Conservation (phyloP, 2,329 filamentous ascomycete genomes). For the Trichoderma atroviride region DNA sequence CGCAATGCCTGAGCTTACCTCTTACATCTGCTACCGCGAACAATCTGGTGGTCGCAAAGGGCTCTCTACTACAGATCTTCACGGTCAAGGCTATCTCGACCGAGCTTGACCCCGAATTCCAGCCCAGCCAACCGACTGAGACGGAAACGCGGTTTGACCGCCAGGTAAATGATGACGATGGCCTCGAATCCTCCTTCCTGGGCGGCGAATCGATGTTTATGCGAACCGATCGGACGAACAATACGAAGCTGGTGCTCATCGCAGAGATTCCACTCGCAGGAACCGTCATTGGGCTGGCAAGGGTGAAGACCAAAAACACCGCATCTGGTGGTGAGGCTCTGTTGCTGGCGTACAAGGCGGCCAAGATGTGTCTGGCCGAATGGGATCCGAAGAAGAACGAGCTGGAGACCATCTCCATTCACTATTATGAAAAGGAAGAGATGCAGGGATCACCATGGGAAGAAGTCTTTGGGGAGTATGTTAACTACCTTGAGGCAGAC, state of each 20-base stretch:
- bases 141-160: constrained; percentile 53
- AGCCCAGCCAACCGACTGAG: constrained; percentile 42
- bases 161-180: constrained; percentile 62
- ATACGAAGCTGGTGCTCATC: constrained; percentile 79
- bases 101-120: constrained; percentile 57
- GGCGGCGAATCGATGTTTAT: constrained; percentile 64
- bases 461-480: constrained; percentile 71
- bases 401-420: constrained; percentile 88
- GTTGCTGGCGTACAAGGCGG: constrained; percentile 82
- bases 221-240: constrained; percentile 64
- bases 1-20: constrained; percentile 78
- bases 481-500: constrained; percentile 83
- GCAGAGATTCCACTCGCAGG: constrained; percentile 83
- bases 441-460: constrained; percentile 81
- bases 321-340: constrained; percentile 83
- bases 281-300: constrained; percentile 79
- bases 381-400: constrained; percentile 83
- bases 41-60: constrained; percentile 90
- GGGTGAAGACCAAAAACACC: constrained; percentile 71
- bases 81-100: constrained; percentile 67
- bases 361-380: constrained; percentile 88
- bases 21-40: constrained; percentile 75
- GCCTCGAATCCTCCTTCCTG: constrained; percentile 67
- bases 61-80: constrained; percentile 91
- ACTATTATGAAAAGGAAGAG: constrained; percentile 97